Evolutionary conservation across 2,329 filamentous ascomycete genomes (phyloP), one percentile per base, ranked within the genome.

Genomic region (Neonectria faginata): DNA sequence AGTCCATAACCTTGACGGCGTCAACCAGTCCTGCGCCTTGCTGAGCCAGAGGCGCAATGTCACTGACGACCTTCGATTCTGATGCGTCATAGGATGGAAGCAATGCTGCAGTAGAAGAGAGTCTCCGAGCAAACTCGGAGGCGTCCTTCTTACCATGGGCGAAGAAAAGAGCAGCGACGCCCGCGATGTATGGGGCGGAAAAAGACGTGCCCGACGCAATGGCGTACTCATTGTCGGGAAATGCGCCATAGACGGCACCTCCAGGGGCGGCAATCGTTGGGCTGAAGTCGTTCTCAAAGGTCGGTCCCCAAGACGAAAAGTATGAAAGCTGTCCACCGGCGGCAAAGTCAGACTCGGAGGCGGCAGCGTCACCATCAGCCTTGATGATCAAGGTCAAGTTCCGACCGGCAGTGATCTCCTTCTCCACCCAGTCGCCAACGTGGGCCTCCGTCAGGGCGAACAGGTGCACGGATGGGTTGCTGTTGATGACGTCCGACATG

Each of bases 1-100:
- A 63, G 47, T 64, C 67, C 12, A 72, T 59, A 0, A 67, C 10
- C 33, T 65, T 70, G 3, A 57, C 60, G 0, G 64, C 68, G 16
- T 72, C 64, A 9, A 71, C 56, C 6, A 72, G 62, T 3, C 70
- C 70, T 9, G 68, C 67, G 12, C 70, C 70, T 42, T 72, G 70
- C 42, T 72, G 70, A 0, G 68, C 70, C 22, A 70, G 42, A 18
- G 68, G 48, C 5, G 57, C 56, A 16, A 64, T 27, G 14, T 51
- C 31, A 27, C 44, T 42, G 42, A 62, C 8, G 25, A 67, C 29
- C 5, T 27, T 57, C 2, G 36, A 27, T 10, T 60, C 57, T 5
- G 20, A 16, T 5, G 29, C 33, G 18, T 66, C 25, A 14, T 64
- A 72, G 0, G 63, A 62, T 5, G 69, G 66, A 3, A 70, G 60